Base-by-base conservation (phyloP, 345 rosid species). In the Syzygium grande region DNA sequence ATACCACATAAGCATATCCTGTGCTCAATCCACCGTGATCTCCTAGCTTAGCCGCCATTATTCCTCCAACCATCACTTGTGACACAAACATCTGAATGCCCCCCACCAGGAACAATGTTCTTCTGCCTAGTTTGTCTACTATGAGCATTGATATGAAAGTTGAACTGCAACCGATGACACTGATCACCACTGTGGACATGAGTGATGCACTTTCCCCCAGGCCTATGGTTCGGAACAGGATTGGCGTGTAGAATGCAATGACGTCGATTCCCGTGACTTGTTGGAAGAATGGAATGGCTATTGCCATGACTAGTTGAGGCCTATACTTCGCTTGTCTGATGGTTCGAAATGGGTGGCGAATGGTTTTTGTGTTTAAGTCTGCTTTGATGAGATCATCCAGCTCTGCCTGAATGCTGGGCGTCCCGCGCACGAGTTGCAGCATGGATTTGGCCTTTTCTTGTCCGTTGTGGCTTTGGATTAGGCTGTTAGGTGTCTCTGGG, bases 191-290 rank as follows among this genome's bases (percentile, higher is more conserved):
- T 0, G 94, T 85, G 0, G 99, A 93, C 94, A 94, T 56, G 83
- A 94, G 92, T 0, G 98, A 92, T 46, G 93, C 92, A n/a, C 95
- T 94, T 63, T 92, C 95, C 27, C 95, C 94, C 17, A 93, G 90
- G 4, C 98, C 98, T 6, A 96, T 91, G 85, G 96, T 93, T 90
- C 95, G 90, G 88, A 94, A 94, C 30, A 96, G 89, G 41, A 96
- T 86, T 9, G 98, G 98, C 2, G 96, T 95, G n/a, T 97, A 96
- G 89, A 97, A 97, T 58, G 89, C 87, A 2, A 95, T 93, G 86
- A 95, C 95, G 34, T 97, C 92, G 88, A 97, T 94, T 4, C 98
- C 98, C 1, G 98, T 96, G 43, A 95, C 95, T 84, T 94, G 95
- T 79, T 95, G 97, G 89, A 94, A 96, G 86, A 94, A 92, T 8